A percentile compares a stretch with the other conserved stretches of the same genome.
These are phyloP conservation scores for Haematococcus lacustris DNA, from an alignment of 139 green algal genomes.

Conservation along the genomic window DNA sequence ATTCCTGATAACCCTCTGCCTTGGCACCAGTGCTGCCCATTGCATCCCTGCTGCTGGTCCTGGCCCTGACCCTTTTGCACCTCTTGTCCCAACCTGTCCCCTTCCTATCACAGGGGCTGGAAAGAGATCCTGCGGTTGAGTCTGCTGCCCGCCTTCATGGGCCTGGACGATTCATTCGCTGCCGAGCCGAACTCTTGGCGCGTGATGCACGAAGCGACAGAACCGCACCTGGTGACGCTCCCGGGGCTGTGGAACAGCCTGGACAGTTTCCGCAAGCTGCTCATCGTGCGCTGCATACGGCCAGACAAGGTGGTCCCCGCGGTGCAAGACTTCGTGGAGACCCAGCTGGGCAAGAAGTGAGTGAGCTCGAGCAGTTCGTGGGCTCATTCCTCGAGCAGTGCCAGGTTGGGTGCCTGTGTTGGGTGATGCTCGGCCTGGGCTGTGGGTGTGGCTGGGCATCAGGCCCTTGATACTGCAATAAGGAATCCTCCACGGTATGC, in stretches of 20 bases:
- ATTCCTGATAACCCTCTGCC: too few species aligned
- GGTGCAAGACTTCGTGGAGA: slow-evolving; percentile 40
- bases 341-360: slow-evolving; percentile 46
- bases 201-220: slow-evolving; percentile 41
- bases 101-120: slow-evolving; percentile 36
- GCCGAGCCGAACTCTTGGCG: slow-evolving; percentile 39
- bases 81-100: slow-evolving; percentile 19
- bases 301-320: slow-evolving; percentile 70
- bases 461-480: too few species aligned
- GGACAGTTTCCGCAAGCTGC: slow-evolving; percentile 48
- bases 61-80: too few species aligned
- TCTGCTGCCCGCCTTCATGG: slow-evolving; percentile 27
- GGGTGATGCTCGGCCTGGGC: too few species aligned
- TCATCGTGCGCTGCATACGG: slow-evolving; percentile 53
- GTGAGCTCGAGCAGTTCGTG: too few species aligned
- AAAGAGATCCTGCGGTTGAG: slow-evolving; percentile 29
- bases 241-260: slow-evolving; percentile 38
- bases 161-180: slow-evolving; percentile 30
- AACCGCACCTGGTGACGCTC: slow-evolving; percentile 48
- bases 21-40: too few species aligned
- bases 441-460: too few species aligned
- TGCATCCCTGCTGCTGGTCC: slow-evolving; percentile 28
- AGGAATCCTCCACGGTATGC: too few species aligned
- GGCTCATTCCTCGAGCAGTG: too few species aligned
- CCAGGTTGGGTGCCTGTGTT: too few species aligned